phyloP scores from a whole-genome alignment of 2,329 filamentous ascomycete species.

The Cyphellophora europaea region DNA sequence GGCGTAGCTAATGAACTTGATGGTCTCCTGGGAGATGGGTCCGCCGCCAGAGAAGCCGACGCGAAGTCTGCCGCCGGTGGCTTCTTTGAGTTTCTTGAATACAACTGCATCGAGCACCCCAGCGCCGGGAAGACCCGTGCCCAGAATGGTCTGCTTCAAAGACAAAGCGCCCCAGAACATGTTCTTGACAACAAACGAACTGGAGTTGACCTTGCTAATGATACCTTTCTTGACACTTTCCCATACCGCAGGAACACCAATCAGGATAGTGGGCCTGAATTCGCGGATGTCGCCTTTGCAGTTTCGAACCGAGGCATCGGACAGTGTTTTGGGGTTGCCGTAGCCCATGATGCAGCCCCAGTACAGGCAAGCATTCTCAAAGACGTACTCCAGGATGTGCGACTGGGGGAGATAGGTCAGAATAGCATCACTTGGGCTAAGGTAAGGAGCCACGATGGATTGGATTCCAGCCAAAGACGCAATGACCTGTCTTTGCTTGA shows the following conservation, averaged over 20 bases:
- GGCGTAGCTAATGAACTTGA: constrained; percentile 82
- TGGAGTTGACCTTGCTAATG: constrained; percentile 63
- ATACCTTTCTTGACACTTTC: constrained; percentile 96
- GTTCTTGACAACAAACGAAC: constrained; percentile 60
- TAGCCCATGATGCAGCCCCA: constrained; percentile 91
- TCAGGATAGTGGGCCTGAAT: constrained; percentile 77
- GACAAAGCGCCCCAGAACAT: constrained; percentile 66
- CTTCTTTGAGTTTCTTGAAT: constrained; percentile 83
- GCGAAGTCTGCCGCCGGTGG: constrained; percentile 79
- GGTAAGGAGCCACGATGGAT: constrained; percentile 64
- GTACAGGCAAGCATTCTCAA: constrained; percentile 83
- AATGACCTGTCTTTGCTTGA: constrained; percentile 70
- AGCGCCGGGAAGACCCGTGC: constrained; percentile 46
- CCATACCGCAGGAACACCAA: constrained; percentile 95
- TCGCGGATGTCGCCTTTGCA: constrained; percentile 91
- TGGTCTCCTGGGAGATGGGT: constrained; percentile 77
- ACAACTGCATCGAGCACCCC: constrained; percentile 70
- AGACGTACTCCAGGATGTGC: constrained; percentile 92
- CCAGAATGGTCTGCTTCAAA: constrained; percentile 52
- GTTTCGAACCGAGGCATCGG: constrained; percentile 76
- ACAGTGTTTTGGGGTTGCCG: constrained; percentile 79
- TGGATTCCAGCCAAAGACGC: constrained; percentile 77
- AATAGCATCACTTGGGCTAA: constrained; percentile 68
- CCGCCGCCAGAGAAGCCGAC: constrained; percentile 93
- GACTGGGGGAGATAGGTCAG: constrained; percentile 89